Evolutionary conservation across 495 filamentous ascomycete species (phyloP), one percentile per base, ranked within the genome.

Genomic region (Penicillium alfredii): DNA sequence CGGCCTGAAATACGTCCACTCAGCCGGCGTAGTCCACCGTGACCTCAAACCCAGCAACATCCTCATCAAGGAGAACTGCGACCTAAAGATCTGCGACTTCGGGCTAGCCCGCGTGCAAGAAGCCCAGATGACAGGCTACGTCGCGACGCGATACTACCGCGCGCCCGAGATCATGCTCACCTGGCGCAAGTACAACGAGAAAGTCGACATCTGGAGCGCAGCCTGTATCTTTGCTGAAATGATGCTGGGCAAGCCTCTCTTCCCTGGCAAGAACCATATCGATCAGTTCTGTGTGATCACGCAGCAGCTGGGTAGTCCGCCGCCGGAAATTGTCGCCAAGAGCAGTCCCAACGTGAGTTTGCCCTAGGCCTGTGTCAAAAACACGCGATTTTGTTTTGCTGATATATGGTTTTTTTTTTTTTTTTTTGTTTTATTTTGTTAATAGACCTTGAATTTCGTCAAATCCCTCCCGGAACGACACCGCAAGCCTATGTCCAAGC

Each of bases 121-220:
- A 47, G 84, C 86, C n/a, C 87, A 93, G 60, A 95, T 95, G 88
- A 95, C 88, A 18, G 88, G 88, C 55, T 95, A 95, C 51, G 88
- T 95, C 30, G 90, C 88, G 20, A 95, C 88, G 30, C 73, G 88
- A 68, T 94, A 93, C 67, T 95, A 95, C 68, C 77, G 88, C 27
- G 88, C 88, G 3, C 88, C 88, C 6, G 87, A 93, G 23, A 25
- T 25, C 23, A 25, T 25, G 23, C 23, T 25, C 23, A 25, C 23
- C 4, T 25, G 23, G 23, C 23, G 23, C 4, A 8, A 63, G 62
- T 94, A 94, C 65, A 87, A 93, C 53, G 82, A 92, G 19, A 87
- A 93, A 67, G 87, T 94, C 22, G 87, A 94, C 63, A 90, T 94
- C 51, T 94, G 87, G 87, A 92, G 86, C 54, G 86, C 88, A 5